A percentile compares a stretch with the other conserved stretches of the same genome.
Conservation (phyloP, 78 protist species). For the Creolimax fragrantissima region DNA sequence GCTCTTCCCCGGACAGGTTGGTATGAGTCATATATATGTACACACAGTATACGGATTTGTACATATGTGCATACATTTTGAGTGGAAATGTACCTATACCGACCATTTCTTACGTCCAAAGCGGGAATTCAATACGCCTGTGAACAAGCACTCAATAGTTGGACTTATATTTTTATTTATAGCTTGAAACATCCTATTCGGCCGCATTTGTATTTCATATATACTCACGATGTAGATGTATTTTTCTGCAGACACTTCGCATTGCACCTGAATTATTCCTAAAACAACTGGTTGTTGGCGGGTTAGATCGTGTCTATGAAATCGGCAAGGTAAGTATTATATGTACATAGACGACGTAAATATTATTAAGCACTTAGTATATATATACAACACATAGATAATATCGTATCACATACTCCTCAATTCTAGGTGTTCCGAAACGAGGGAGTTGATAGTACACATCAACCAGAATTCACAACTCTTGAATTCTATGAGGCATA, state of each 20-base stretch:
- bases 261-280: slow-evolving; percentile 99
- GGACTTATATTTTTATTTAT: no score
- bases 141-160: no score
- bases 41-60: no score
- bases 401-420: not conserved
- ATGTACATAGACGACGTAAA: not conserved
- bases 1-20: no score
- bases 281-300: slow-evolving; percentile 95
- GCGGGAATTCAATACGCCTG: no score
- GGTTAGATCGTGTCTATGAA: slow-evolving; percentile 97
- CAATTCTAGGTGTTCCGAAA: slow-evolving; percentile 80
- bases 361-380: not conserved
- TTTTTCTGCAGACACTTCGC: slow-evolving; percentile 75
- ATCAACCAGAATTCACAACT: slow-evolving; percentile 99
- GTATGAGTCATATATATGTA: no score
- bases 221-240: no score
- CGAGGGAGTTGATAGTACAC: slow-evolving; percentile 94
- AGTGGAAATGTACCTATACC: no score
- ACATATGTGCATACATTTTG: no score
- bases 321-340: slow-evolving; percentile 69
- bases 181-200: no score
- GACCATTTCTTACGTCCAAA: no score
- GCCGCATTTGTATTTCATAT: no score
- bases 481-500: slow-evolving; percentile 97
- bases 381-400: not conserved